Base-by-base conservation (phyloP, 2,329 filamentous ascomycete genomes). In the Botrytis hyacinthi region DNA sequence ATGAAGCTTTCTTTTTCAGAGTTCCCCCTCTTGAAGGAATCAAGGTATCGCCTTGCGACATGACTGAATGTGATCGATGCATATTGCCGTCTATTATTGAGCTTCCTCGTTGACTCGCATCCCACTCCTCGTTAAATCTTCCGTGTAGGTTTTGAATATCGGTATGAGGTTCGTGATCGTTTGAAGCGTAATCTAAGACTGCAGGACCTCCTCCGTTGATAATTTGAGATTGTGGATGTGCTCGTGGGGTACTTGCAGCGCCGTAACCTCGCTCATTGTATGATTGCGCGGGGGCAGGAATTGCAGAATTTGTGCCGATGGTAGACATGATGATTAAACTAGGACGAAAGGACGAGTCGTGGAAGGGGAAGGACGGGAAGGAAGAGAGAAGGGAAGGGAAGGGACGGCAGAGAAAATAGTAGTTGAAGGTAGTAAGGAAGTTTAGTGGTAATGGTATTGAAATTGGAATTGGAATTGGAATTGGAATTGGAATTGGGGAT, bases 1-100 rank as follows among this genome's bases (percentile, higher is more conserved):
- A 81, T 16, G 94, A 97, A 37, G 85, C 86, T 83, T 94, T 96
- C 86, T 98, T 98, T 85, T 93, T 96, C 78, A 98, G 86, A 0
- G 95, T 98, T 74, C 93, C 93, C 75, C 86, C 86, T 73, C 90
- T 59, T 83, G 81, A 80, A 80, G 81, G 81, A 80, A 80, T 80
- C 82, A 73, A 82, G 29, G 76, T 78, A n/a, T 80, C 79, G 67
- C 77, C 79, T 72, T 80, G 80, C 63, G 80, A 79, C 76, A 79
- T 76, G 75, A 87, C 85, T 20, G 91, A 92, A 75, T 85, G 85
- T 72, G 91, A 87, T 77, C 90, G 89, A 81, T 91, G 87, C 83
- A 91, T 86, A 76, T 78, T 73, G 62, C 79, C 78, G 78, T 89
- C 87, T 74, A 90, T 80, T 73, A 92, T 85, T 54, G 90, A 92